Evolutionary conservation across 169 alveolate genomes (phyloP), one percentile per base, ranked within the genome.

Genomic region (Eimeria praecox): DNA sequence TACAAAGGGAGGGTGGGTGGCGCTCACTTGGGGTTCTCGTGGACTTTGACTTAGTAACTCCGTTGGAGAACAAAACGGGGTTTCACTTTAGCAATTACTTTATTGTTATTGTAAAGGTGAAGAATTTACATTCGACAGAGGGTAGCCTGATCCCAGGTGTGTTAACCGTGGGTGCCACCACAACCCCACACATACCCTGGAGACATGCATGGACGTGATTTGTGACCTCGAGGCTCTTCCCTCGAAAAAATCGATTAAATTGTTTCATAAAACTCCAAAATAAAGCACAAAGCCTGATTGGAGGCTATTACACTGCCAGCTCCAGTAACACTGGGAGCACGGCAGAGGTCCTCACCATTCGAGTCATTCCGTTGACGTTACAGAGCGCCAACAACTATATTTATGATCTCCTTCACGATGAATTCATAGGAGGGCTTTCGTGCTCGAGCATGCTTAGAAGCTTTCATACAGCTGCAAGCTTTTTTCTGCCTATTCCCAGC

Each of bases 141-240:
- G 14, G 85, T 27, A 27, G 40, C 40, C 35, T 22, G 18, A n/a
- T n/a, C 12, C 49, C 46, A 10, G 14, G 22, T n/a, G 73, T 54
- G 90, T 46, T 46, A n/a, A 24, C 18, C 12, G 4, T 12, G 33
- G 71, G 90, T 82, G 90, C 30, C 71, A 52, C 90, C 73, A 82
- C 90, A 52, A 82, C 90, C 90, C 90, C 90, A 27, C 73, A 49
- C 90, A 82, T 49, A 44, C 62, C 78, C 46, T 69, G 46, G 44
- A 33, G 88, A 44, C 62, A 42, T 78, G 66, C 35, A 8, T 14
- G 18, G 12, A 9, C 22, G 66, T 10, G 9, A 14, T 78, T 78
- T 42, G 0, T 38, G 88, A 78, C 27, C 30, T 78, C 12, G 22
- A 3, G 27, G 78, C 66, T 14, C 78, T 33, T 69, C 46, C 24